Conservation (phyloP, 2,329 filamentous ascomycete species). For the Beauveria sp. region DNA sequence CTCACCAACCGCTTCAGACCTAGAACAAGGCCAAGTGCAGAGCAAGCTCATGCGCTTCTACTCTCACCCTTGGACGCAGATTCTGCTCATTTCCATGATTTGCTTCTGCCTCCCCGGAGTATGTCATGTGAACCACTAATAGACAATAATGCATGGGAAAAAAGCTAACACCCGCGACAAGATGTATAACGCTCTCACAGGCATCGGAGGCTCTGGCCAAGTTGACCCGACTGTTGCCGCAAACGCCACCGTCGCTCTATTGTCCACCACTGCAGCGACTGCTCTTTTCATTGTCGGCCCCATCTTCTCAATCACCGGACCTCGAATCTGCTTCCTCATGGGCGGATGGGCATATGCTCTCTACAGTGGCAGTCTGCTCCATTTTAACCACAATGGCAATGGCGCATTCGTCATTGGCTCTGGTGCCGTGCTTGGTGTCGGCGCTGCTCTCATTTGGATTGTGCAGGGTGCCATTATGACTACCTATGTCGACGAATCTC, state of each 20-base stretch:
- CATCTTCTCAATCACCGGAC: constrained; percentile 34
- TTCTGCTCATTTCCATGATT: constrained; percentile 39
- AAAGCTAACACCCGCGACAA: constrained; percentile 13
- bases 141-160: not conserved
- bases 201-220: constrained; percentile 38
- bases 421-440: constrained; percentile 37
- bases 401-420: constrained; percentile 36
- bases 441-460: constrained; percentile 38
- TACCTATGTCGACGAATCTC: constrained; percentile 33
- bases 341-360: constrained; percentile 39
- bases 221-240: constrained; percentile 37
- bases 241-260: constrained; percentile 37
- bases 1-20: not conserved
- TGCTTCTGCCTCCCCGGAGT: constrained; percentile 41
- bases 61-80: constrained; percentile 39
- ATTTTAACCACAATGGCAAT: constrained; percentile 33
- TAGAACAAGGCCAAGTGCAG: constrained; percentile 9
- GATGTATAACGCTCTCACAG: constrained; percentile 41
- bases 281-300: constrained; percentile 37
- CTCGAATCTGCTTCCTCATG: constrained; percentile 33
- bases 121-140: constrained; percentile 16
- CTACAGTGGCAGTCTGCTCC: constrained; percentile 36
- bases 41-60: constrained; percentile 25
- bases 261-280: constrained; percentile 33
- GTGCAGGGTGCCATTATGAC: constrained; percentile 42